Base-by-base conservation (phyloP, 305 asterid species). In the Striga hermonthica region DNA sequence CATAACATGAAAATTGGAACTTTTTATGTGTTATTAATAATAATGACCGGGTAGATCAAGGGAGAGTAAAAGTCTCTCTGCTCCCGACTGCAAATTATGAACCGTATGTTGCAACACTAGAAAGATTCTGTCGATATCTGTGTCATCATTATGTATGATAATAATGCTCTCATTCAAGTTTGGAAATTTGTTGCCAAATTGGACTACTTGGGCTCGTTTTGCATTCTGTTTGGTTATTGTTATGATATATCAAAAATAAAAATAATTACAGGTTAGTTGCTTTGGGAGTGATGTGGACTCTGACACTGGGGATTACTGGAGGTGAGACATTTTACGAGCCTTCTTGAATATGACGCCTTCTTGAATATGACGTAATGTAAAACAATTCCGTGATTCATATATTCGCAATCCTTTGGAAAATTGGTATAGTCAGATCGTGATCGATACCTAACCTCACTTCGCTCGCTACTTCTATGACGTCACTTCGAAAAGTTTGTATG, bases 261-360 rank as follows among this genome's bases (percentile, higher is more conserved):
- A 22, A 22, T 22, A 39, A 35, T 43, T 80, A 62, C 86, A 91
- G 98, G 95, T 91, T 58, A 91, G 98, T 77, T 89, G 98, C 83
- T 92, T 87, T 72, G 98, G 98, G 44, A 59, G 82, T 64, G 96
- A 92, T 13, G 81, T 80, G 4, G 85, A 79, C 61, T 92, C 98
- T 14, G 98, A 92, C 74, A 92, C 97, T 31, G 97, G 96, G 58
- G 98, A 89, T 67, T 71, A 81, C 57, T 91, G 98, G 98, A 86
- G 88, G 98, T 86, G 64, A 70, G 72, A 54, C 38, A 15, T 57
- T 44, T 47, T 36, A 36, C 14, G 15, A 49, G 41, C 54, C 69
- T 72, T 66, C 10, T 34, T 5, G 48, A 44, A 39, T 61, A 40
- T 58, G 11, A 36, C 52, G 35, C 52, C 56, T 8, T 4, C 43